Evolutionary conservation across 495 filamentous ascomycete species (phyloP), one percentile per base, ranked within the genome.

Genomic region (Halenospora varia): DNA sequence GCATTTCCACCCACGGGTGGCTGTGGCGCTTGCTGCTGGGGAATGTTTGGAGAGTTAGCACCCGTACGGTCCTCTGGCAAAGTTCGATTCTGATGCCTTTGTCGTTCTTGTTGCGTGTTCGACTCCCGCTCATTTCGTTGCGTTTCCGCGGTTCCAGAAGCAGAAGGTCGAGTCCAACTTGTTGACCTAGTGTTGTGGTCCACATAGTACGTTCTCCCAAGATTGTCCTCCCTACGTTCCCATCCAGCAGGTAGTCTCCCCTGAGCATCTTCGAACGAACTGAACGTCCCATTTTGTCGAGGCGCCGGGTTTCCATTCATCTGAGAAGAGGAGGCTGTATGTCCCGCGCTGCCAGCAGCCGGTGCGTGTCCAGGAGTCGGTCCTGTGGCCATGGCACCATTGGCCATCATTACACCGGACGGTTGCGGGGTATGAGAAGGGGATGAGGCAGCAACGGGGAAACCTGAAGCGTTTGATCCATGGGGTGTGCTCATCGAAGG

Each of bases 131-230:
- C 88, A 55, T 77, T 84, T 41, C 88, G 81, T 64, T 93, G 87
- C 25, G 88, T 86, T 25, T 84, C 84, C 61, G 87, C 88, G 55
- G 86, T 92, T 62, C 92, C 92, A 56, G 84, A 80, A 42, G 86
- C 84, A 6, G 92, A 86, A 22, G 94, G 94, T 55, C 94, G 78
- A 60, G 85, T 90, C 94, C 94, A 98, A 50, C 93, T 98, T 10
- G 94, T 98, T 48, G 92, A 92, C 60, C 94, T 81, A 3, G 93
- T 96, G 70, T 98, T 98, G 71, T 98, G 94, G 69, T 98, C 94
- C 26, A 98, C 94, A 72, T 98, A 98, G 68, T 98, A 98, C n/a
- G 92, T 97, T 64, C 94, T 85, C 53, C 95, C 95, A 40, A 98
- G 74, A 66, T 97, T 92, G 71, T 98, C 94, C 68, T 97, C 94